A percentile compares a stretch with the other conserved stretches of the same genome.
phyloP scores from a whole-genome alignment of 2,329 filamentous ascomycete species.

The Chrysosporium keratinophilum region DNA sequence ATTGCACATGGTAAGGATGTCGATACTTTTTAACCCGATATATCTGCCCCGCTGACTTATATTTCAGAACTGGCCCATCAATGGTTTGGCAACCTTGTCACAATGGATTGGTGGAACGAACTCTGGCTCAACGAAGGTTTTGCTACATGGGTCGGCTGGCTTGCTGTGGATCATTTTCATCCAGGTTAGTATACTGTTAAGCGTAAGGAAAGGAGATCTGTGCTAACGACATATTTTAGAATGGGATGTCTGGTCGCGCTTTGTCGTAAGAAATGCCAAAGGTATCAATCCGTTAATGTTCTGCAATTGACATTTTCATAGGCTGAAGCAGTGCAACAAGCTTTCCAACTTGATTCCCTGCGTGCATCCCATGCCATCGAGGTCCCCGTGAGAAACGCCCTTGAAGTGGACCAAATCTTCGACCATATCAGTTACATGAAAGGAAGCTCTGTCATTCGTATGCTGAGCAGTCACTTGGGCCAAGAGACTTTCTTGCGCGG shows the following conservation, averaged over 20 bases:
- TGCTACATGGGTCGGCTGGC: conserved; percentile 96
- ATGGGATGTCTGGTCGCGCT: conserved; percentile 96
- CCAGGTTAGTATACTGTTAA: conserved; percentile 44
- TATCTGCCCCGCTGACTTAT: conserved; percentile 9
- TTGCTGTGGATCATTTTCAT: conserved; percentile 80
- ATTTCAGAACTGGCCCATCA: conserved; percentile 72
- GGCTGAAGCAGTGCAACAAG: conserved; percentile 86
- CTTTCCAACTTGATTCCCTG: conserved; percentile 79
- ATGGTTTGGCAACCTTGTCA: conserved; percentile 92
- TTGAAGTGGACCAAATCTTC: conserved; percentile 97
- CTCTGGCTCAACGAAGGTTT: conserved; percentile 94
- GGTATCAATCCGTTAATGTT: conserved; percentile 36
- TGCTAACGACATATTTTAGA: conserved; percentile 41
- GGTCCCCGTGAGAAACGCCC: conserved; percentile 81
- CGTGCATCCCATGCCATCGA: conserved; percentile 93
- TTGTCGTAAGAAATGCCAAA: conserved; percentile 59
- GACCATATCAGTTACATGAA: conserved; percentile 95
- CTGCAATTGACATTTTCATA: conserved; percentile 34
- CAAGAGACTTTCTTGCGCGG: conserved; percentile 81
- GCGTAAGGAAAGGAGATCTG: not conserved
- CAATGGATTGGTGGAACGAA: conserved; percentile 95
- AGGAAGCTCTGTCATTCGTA: conserved; percentile 90
- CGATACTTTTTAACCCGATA: not conserved
- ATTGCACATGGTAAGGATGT: conserved; percentile 61
- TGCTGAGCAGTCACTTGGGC: conserved; percentile 85